Evolutionary conservation across 1,284 basidiomycete species (phyloP).

Genomic region (Cutaneotrichosporon sp.): DNA sequence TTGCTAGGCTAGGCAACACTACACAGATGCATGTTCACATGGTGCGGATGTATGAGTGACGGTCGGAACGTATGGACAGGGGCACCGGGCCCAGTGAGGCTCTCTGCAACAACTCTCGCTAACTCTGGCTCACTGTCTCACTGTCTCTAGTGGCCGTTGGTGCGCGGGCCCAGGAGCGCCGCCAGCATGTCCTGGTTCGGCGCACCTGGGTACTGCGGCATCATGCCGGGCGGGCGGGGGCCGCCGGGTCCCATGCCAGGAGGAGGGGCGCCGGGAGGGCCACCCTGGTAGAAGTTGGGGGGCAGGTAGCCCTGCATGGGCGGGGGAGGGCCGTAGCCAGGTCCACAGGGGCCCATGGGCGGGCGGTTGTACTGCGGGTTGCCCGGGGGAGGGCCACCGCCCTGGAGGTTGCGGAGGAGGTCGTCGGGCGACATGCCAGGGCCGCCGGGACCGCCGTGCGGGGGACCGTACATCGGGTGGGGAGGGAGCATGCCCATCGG

Average conservation of each 20-base stretch:
- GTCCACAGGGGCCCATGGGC: conserved; percentile 6
- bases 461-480: conserved; percentile 20
- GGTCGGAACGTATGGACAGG: neutral
- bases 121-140: neutral
- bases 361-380: conserved; percentile 3
- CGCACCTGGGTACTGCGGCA: conserved; percentile 6
- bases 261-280: neutral
- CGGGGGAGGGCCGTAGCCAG: conserved; percentile 13
- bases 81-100: neutral
- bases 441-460: conserved; percentile 6
- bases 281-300: conserved; percentile 13
- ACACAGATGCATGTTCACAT: neutral
- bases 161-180: conserved; percentile 24
- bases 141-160: conserved; percentile 10
- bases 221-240: conserved; percentile 16
- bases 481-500: conserved; percentile 29
- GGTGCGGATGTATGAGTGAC: neutral
- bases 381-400: conserved; percentile 3
- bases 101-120: neutral
- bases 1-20: no score
- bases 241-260: conserved; percentile 7
- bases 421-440: conserved; percentile 24
- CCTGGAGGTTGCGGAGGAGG: conserved; percentile 28
- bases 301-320: conserved; percentile 29
- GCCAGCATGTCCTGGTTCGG: conserved; percentile 48